phyloP scores from a whole-genome alignment of 768 basidiomycete species.

The Pleurotus citrinopileatus region DNA sequence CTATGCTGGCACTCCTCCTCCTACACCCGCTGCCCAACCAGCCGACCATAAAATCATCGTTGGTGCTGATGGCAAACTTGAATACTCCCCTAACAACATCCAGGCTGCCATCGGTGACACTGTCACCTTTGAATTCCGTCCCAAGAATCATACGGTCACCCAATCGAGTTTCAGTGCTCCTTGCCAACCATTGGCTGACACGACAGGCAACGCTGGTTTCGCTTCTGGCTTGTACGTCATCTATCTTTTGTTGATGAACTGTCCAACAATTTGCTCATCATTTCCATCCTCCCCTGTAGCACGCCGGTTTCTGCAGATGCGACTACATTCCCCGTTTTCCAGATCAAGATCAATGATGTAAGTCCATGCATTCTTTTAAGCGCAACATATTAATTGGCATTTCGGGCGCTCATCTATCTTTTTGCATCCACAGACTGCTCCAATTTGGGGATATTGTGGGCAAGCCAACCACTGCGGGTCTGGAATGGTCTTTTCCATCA shows the following conservation, averaged over 20 bases:
- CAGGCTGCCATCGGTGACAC: constrained; percentile 40
- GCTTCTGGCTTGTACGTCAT: constrained; percentile 41
- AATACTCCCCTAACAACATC: constrained; percentile 36
- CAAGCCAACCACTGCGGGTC: constrained; percentile 49
- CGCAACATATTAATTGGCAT: background rate
- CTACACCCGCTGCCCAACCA: constrained; percentile 20
- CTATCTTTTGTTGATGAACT: background rate
- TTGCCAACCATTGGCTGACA: constrained; percentile 24
- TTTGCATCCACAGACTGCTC: constrained; percentile 36
- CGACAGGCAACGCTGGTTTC: constrained; percentile 29
- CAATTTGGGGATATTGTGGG: constrained; percentile 60
- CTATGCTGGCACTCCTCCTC: constrained; percentile 30
- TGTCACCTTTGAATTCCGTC: constrained; percentile 40
- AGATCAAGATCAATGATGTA: constrained; percentile 40
- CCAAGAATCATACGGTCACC: constrained; percentile 47
- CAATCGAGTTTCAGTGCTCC: constrained; percentile 38
- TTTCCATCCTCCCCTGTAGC: no score
- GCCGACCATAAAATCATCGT: constrained; percentile 35
- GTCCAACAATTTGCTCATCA: background rate
- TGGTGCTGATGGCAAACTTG: constrained; percentile 32
- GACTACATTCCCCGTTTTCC: constrained; percentile 35
- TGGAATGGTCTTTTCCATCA: constrained; percentile 69
- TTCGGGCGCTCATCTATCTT: constrained; percentile 24
- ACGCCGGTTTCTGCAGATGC: constrained; percentile 34
- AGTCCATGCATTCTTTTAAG: constrained; percentile 1